Conservation (phyloP, 2,329 filamentous ascomycete species). For the Elsinoe ampelina region DNA sequence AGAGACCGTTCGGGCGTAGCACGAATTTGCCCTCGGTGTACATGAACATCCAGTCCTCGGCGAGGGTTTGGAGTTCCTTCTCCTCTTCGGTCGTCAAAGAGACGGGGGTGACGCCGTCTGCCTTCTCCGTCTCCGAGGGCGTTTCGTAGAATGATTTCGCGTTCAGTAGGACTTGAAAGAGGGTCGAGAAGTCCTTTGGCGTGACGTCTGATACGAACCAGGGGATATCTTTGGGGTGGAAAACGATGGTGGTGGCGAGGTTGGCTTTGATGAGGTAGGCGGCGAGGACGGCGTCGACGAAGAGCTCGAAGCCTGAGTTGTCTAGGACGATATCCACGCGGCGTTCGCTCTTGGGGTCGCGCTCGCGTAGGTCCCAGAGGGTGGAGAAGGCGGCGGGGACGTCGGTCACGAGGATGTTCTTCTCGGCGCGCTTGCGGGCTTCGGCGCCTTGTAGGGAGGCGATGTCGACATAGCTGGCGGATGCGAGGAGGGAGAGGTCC, state of each 20-base stretch:
- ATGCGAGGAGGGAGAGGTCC: slow-evolving; percentile 82
- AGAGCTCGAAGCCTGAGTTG: slow-evolving; percentile 95
- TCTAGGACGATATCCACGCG: slow-evolving; percentile 91
- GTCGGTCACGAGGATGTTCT: slow-evolving; percentile 88
- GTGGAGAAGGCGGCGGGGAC: slow-evolving; percentile 61
- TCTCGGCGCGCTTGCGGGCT: slow-evolving; percentile 75
- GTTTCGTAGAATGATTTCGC: slow-evolving; percentile 72
- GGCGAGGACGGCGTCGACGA: slow-evolving; percentile 84
- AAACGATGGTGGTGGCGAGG: slow-evolving; percentile 74
- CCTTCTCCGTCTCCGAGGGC: slow-evolving; percentile 56
- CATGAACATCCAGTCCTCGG: slow-evolving; percentile 67
- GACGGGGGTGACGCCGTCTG: slow-evolving; percentile 45
- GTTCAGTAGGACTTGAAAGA: slow-evolving; percentile 69
- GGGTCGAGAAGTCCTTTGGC: slow-evolving; percentile 72
- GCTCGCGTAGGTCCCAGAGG: slow-evolving; percentile 47
- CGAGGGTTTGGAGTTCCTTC: slow-evolving; percentile 63
- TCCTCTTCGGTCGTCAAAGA: slow-evolving; percentile 60
- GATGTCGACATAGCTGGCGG: slow-evolving; percentile 87
- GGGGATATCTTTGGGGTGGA: slow-evolving; percentile 89
- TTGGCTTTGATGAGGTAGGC: slow-evolving; percentile 79
- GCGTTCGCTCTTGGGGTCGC: slow-evolving; percentile 40
- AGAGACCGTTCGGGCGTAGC: slow-evolving; percentile 78
- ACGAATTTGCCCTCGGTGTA: slow-evolving; percentile 78
- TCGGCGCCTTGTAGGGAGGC: slow-evolving; percentile 89
- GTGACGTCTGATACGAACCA: slow-evolving; percentile 98